Percentiles rank a stretch among this genome's conserved stretches.
These are phyloP conservation scores for Betula pendula DNA, from an alignment of 306 rosid species.

Conservation along the genomic window DNA sequence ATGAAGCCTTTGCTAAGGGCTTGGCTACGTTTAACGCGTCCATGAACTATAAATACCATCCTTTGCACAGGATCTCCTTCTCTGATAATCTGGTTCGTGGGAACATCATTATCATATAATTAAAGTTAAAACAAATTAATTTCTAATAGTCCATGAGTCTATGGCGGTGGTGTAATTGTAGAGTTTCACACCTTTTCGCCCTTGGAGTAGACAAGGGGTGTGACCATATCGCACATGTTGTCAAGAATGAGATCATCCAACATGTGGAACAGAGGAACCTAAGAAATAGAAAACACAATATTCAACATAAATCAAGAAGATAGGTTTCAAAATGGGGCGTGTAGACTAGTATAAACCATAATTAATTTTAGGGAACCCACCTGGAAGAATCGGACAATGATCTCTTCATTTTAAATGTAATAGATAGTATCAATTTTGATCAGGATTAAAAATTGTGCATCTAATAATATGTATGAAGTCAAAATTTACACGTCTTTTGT, in stretches of 20 bases:
- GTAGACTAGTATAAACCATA: too few relatives aligned
- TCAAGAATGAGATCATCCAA: slow-evolving; percentile 42
- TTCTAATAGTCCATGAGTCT: not conserved
- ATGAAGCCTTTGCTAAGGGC: slow-evolving; percentile 33
- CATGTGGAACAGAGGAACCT: slow-evolving; percentile 43
- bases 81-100: slow-evolving; percentile 28
- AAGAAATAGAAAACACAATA: not conserved
- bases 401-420: too few relatives aligned
- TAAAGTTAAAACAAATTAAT: not conserved
- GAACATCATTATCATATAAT: not conserved
- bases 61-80: slow-evolving; percentile 48
- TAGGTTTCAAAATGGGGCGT: not conserved
- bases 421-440: too few relatives aligned
- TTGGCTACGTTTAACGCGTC: slow-evolving; percentile 34
- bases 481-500: too few relatives aligned
- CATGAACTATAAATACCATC: slow-evolving; percentile 39
- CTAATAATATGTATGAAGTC: too few relatives aligned
- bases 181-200: slow-evolving; percentile 37
- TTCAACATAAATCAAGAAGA: not conserved
- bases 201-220: slow-evolving; percentile 32
- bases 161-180: not conserved
- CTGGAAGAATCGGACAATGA: too few relatives aligned
- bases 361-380: too few relatives aligned
- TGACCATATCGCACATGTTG: slow-evolving; percentile 38
- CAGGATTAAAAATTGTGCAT: too few relatives aligned